phyloP scores from a whole-genome alignment of 1,284 basidiomycete genomes.

The Mycosarcoma maydis region DNA sequence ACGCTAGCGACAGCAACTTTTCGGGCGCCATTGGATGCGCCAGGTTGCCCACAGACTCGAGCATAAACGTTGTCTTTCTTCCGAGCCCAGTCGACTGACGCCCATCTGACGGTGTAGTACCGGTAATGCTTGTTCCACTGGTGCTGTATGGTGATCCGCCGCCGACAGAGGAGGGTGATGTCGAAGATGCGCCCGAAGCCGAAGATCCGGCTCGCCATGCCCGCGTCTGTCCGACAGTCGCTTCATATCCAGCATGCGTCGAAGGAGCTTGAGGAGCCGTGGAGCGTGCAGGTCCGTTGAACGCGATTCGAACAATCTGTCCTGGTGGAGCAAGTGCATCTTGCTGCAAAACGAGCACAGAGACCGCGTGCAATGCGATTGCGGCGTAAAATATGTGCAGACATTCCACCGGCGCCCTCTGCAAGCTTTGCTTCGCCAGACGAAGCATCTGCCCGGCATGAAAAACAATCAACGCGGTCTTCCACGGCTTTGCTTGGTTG shows the following conservation, averaged over 20 bases:
- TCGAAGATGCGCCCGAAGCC: constrained; percentile 4
- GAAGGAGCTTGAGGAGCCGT: constrained; percentile 1
- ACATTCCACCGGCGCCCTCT: constrained; percentile 18
- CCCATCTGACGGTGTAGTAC: not conserved
- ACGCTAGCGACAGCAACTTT: constrained; percentile 7
- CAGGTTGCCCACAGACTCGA: constrained; percentile 70
- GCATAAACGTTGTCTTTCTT: constrained; percentile 72
- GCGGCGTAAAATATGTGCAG: constrained; percentile 24
- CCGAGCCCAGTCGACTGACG: not conserved
- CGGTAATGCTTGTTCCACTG: not conserved
- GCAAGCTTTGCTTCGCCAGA: constrained; percentile 15
- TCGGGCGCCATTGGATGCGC: constrained; percentile 8
- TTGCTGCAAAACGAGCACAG: constrained; percentile 7
- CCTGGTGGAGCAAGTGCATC: not conserved
- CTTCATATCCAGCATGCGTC: not conserved
- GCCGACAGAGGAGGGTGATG: constrained; percentile 8
- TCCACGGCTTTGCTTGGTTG: constrained; percentile 8
- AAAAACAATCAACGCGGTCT: constrained; percentile 8
- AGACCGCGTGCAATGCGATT: constrained; percentile 15
- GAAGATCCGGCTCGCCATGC: not conserved
- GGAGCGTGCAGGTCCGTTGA: constrained; percentile 3
- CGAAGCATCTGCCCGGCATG: constrained; percentile 21
- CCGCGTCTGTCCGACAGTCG: not conserved
- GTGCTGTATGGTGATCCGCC: constrained; percentile 4
- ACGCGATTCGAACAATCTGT: constrained; percentile 10